These are phyloP conservation scores for Penicillium sumatraense DNA, from an alignment of 2,329 filamentous ascomycete genomes.

Conservation along the genomic window DNA sequence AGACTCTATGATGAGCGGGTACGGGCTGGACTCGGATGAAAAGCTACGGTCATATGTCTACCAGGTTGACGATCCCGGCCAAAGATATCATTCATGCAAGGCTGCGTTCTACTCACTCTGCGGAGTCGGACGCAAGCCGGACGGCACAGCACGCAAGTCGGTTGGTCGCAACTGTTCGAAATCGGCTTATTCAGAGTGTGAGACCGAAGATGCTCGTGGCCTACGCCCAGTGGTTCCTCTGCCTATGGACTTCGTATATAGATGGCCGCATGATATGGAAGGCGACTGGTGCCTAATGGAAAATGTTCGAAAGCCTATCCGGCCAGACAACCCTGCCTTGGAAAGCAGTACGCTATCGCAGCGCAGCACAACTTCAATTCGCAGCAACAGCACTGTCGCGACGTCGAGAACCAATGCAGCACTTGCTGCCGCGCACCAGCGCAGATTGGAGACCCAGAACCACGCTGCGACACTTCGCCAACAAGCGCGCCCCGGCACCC, in stretches of 20 bases:
- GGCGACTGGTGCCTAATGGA: slow-evolving; percentile 47
- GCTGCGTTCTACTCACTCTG: slow-evolving; percentile 50
- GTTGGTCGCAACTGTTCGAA: slow-evolving; percentile 52
- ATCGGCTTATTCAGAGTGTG: slow-evolving; percentile 52
- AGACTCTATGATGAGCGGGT: slow-evolving; percentile 49
- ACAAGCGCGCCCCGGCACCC: slow-evolving; percentile 44
- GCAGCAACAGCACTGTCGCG: slow-evolving; percentile 31
- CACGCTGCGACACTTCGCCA: slow-evolving; percentile 54
- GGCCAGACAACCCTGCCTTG: slow-evolving; percentile 29
- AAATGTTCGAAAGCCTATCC: slow-evolving; percentile 19
- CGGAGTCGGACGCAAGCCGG: slow-evolving; percentile 49
- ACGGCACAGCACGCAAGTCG: slow-evolving; percentile 46
- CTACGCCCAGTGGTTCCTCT: slow-evolving; percentile 52
- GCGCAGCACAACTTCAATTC: slow-evolving; percentile 29
- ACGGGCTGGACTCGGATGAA: slow-evolving; percentile 49
- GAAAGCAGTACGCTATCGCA: slow-evolving; percentile 35
- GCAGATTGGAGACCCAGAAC: slow-evolving; percentile 46
- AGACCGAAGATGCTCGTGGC: slow-evolving; percentile 50
- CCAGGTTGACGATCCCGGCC: slow-evolving; percentile 40
- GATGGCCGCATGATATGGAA: slow-evolving; percentile 44
- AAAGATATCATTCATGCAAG: slow-evolving; percentile 45
- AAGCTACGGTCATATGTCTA: slow-evolving; percentile 42
- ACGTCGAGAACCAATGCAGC: slow-evolving; percentile 44
- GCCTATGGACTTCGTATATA: slow-evolving; percentile 51
- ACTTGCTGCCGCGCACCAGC: slow-evolving; percentile 45